Conservation (phyloP, 163 green algal genomes). For the Dunaliella salina region DNA sequence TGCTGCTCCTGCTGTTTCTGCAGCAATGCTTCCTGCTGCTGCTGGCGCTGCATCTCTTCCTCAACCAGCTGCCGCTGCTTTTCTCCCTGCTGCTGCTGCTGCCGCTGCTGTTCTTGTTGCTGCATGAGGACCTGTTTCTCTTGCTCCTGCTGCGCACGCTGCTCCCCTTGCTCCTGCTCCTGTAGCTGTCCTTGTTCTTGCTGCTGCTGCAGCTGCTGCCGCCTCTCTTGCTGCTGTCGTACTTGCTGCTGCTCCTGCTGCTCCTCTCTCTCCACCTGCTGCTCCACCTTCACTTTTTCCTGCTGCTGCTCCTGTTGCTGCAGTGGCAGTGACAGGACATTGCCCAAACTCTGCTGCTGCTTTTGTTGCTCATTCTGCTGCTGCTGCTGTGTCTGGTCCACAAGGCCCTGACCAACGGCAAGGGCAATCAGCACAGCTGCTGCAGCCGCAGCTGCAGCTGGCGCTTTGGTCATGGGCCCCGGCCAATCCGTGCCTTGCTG, state of each 20-base stretch:
- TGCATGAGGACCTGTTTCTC: background rate
- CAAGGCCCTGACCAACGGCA: no score
- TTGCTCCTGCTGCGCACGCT: background rate
- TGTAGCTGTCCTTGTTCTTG: background rate
- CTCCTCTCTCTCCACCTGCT: background rate
- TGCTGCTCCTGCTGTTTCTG: no score
- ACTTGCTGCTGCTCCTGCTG: background rate
- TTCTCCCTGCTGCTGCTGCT: background rate
- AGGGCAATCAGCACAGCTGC: no score
- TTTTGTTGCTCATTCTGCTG: background rate
- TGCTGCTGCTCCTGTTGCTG: background rate
- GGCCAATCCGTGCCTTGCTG: no score
- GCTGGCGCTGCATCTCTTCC: background rate
- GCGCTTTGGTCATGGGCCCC: no score
- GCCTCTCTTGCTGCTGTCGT: background rate
- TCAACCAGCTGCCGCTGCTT: background rate
- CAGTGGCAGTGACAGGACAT: no score
- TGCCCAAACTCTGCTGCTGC: background rate
- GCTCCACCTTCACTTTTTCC: background rate
- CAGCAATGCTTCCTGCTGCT: no score
- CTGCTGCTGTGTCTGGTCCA: no score
- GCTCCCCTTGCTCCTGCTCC: background rate
- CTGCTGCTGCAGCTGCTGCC: background rate
- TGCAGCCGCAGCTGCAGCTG: no score
- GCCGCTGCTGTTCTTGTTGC: background rate